Percentiles rank a stretch among this genome's conserved stretches.
These are phyloP conservation scores for Malus sieversii DNA, from an alignment of 306 rosid species.

Conservation along the genomic window DNA sequence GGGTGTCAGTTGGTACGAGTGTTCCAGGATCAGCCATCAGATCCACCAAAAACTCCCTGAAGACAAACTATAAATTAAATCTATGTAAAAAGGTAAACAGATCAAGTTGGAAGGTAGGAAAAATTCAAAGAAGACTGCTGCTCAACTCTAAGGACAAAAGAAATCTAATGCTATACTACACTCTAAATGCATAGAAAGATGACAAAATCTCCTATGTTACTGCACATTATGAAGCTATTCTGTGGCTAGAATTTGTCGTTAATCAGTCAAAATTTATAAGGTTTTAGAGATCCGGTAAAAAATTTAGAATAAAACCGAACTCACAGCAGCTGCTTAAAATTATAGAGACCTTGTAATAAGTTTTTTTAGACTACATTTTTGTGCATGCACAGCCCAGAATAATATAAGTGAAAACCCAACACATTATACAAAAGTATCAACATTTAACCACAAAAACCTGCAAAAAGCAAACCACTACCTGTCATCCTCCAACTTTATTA, in stretches of 20 bases:
- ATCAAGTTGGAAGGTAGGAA: not conserved
- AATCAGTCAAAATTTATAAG: not conserved
- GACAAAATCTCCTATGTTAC: not conserved
- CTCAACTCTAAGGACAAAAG: not conserved
- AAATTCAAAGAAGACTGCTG: not conserved
- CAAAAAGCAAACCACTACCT: slow-evolving; percentile 45
- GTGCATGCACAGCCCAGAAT: not conserved
- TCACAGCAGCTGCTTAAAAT: not conserved
- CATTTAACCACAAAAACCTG: slow-evolving; percentile 8
- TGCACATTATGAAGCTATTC: not conserved
- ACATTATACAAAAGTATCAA: not conserved
- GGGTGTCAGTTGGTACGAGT: slow-evolving; percentile 77
- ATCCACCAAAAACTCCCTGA: slow-evolving; percentile 99
- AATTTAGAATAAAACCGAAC: not conserved
- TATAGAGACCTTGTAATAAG: not conserved
- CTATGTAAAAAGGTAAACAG: slow-evolving; percentile 5
- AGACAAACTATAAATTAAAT: slow-evolving; percentile 32
- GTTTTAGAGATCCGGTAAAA: not conserved
- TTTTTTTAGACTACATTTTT: not conserved
- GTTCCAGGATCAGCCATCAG: slow-evolving; percentile 99
- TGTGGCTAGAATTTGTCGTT: not conserved
- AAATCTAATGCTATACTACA: not conserved
- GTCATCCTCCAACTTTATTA: slow-evolving; percentile 90
- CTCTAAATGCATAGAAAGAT: not conserved
- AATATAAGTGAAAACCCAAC: not conserved